Base-by-base conservation (phyloP, 2,329 filamentous ascomycete genomes). In the Dactylella cylindrospora region DNA sequence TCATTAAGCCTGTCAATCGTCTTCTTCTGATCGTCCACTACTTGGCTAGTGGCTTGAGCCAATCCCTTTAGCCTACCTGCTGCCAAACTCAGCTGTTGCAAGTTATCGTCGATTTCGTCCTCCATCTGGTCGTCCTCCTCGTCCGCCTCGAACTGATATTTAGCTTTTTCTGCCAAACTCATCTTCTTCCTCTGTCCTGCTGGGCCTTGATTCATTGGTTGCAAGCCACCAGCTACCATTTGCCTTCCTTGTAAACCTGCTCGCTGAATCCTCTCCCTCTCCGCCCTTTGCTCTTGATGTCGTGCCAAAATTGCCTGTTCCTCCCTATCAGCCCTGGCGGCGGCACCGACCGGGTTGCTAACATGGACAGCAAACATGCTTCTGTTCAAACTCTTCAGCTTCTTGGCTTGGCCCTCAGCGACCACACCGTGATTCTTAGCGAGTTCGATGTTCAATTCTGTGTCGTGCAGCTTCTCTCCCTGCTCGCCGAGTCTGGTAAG, bases 351-450 rank as follows among this genome's bases (percentile, higher is more conserved):
- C 0, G 85, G 85, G 68, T 89, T 89, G 47, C 78, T 77, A 20
- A 90, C 84, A 69, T 90, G 85, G 17, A 90, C 81, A 3, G 88
- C 86, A 70, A 95, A 95, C 89, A 96, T 95, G 76, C 85, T 90
- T 65, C 85, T 79, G 73, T 96, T 95, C 43, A 94, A 77, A 0
- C 82, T 88, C 76, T 91, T 91, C 29, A 96, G 76, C 70, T 95
- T 89, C 40, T 83, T 81, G 1, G 89, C 85, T 68, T 88, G 86
- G 67, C 90, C 88, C 67, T 90, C 84, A 0, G 88, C 87, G 59
- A 86, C 76, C 55, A 83, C 81, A 68, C 87, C 88, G 71, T 90
- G 84, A 65, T 84, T 85, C n/a, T 81, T 75, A 3, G 89, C 86
- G 66, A 88, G 77, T 68, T 95, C 88, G 54, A 96, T 78, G 69